Evolutionary conservation across 2,329 filamentous ascomycete genomes (phyloP), one percentile per base, ranked within the genome.

Genomic region (Dothiorella sarmentorum): DNA sequence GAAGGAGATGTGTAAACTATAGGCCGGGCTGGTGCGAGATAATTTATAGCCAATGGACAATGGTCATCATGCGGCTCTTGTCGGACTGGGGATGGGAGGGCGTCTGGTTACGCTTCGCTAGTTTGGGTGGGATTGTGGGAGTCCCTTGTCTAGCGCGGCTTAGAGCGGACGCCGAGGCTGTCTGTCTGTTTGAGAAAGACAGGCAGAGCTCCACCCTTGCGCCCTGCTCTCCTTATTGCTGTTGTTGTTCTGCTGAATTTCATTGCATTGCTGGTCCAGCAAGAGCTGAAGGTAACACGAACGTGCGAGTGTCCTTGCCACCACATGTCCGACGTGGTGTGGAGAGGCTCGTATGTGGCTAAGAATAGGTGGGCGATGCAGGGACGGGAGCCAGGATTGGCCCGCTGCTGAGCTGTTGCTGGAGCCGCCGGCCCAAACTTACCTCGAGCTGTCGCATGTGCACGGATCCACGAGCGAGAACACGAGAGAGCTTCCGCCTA

Each of bases 261-360:
- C n/a, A n/a, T n/a, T n/a, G n/a, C n/a, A n/a, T n/a, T n/a, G n/a
- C n/a, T n/a, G n/a, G n/a, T n/a, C n/a, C n/a, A n/a, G n/a, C n/a
- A n/a, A n/a, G n/a, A n/a, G n/a, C n/a, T n/a, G n/a, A n/a, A n/a
- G 20, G 35, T 20, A 35, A 53, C 49, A 20, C 49, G 49, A 37
- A 37, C 47, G 37, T 31, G 31, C 24, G 17, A 29, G 26, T 29
- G 4, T 10, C 20, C 18, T 15, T n/a, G 22, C 43, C 24, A 11
- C 43, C 17, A 10, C 47, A 18, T 44, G 47, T 20, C 6, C 17
- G 13, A 6, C 13, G 33, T 9, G 22, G 35, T 53, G 49, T 17
- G 15, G 20, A 38, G 47, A 9, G 45, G 49, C 49, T 53, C 49
- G 49, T 53, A 22, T 53, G 49, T 40, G 49, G 49, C 49, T 53